These are phyloP conservation scores for Dalbergia oliveri DNA, from an alignment of 306 rosid species.

Conservation along the genomic window DNA sequence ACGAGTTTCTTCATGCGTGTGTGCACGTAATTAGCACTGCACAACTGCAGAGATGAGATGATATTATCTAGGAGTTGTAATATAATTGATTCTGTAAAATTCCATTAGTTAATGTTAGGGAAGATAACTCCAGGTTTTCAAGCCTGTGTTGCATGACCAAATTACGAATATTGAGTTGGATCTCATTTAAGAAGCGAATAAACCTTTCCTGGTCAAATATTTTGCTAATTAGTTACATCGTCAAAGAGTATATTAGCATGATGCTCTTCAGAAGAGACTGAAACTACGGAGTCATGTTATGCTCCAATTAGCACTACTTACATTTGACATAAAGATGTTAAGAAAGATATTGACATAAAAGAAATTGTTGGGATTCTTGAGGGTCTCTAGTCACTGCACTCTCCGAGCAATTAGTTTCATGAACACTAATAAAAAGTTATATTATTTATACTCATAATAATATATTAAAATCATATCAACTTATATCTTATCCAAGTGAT, in stretches of 20 bases:
- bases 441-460: too few species aligned
- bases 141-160: background rate
- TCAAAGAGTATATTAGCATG: background rate
- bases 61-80: background rate
- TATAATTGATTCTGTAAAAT: constrained; percentile 19
- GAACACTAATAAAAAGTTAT: too few species aligned
- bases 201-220: background rate
- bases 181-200: background rate
- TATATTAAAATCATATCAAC: too few species aligned
- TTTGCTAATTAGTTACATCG: background rate
- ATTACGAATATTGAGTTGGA: constrained; percentile 8
- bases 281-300: background rate
- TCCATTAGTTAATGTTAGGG: background rate
- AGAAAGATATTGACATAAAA: background rate
- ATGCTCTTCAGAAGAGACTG: background rate
- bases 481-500: too few species aligned
- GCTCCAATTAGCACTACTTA: background rate
- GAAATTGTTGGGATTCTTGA: background rate
- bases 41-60: background rate
- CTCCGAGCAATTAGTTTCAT: too few species aligned
- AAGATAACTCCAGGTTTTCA: background rate
- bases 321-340: background rate
- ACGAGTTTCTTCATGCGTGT: background rate
- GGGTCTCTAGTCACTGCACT: too few species aligned
- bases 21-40: background rate